These are phyloP conservation scores for Ambrosia hybrid DNA, from an alignment of 140 eudicot species.

Conservation along the genomic window DNA sequence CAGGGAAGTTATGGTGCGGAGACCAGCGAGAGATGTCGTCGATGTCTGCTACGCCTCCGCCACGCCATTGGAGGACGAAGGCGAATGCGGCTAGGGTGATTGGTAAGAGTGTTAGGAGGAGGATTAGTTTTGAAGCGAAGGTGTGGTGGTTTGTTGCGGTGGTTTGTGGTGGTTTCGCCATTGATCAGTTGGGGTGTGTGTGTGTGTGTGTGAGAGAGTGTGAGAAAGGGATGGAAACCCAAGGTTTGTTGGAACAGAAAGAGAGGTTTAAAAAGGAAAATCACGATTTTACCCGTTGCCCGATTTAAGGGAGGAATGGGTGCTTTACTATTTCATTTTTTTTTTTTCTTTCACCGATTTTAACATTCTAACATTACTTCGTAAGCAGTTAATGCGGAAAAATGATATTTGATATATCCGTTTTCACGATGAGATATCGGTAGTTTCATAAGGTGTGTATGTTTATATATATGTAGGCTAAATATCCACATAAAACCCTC, in stretches of 20 bases:
- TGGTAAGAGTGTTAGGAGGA: slow-evolving; percentile 81
- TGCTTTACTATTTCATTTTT: too few species aligned
- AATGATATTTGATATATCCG: too few species aligned
- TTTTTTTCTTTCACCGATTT: too few species aligned
- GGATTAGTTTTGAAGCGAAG: slow-evolving; percentile 64
- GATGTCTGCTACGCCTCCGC: slow-evolving; percentile 77
- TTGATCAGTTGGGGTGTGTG: slow-evolving; percentile 12
- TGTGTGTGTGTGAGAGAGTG: not conserved
- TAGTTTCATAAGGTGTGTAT: too few species aligned
- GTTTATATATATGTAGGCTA: too few species aligned
- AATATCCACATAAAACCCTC: too few species aligned
- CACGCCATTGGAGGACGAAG: slow-evolving; percentile 96
- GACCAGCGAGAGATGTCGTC: slow-evolving; percentile 74
- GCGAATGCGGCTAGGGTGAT: slow-evolving; percentile 88
- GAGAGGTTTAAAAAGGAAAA: too few species aligned
- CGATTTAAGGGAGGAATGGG: too few species aligned
- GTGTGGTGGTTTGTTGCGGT: slow-evolving; percentile 42
- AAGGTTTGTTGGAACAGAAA: not conserved
- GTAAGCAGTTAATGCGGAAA: too few species aligned
- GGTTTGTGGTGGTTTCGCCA: slow-evolving; percentile 71
- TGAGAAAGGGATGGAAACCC: not conserved
- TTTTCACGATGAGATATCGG: too few species aligned
- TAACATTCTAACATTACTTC: too few species aligned
- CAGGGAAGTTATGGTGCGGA: slow-evolving; percentile 61
- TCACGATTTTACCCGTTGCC: too few species aligned